Base-by-base conservation (phyloP, 768 basidiomycete genomes). In the Lactifluus subvellereus region DNA sequence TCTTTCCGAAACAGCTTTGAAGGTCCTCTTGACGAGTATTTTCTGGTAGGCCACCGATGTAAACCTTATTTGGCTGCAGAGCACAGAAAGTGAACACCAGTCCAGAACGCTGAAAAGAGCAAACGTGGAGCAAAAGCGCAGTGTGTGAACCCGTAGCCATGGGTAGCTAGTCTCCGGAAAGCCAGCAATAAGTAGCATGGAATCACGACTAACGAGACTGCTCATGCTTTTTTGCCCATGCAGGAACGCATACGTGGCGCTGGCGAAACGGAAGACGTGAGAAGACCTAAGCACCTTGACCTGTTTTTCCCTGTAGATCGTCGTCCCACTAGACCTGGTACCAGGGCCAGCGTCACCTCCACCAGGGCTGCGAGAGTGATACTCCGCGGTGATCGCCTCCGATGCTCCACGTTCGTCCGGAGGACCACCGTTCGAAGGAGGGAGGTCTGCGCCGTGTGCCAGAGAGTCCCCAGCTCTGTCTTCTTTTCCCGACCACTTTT, bases 21-120 rank as follows among this genome's bases (percentile, higher is more conserved):
- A 94, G 76, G 71, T 94, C 91, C 77, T 91, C 89, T 76, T 87
- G 82, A 66, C 88, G 87, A 53, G 91, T 93, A 68, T 91, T 82
- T 76, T 91, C 89, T 66, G 91, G 92, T 64, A 94, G 82, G 67
- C 91, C 90, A 72, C 91, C 91, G 72, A 94, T 85, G 74, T 94
- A 94, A 74, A 94, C 87, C 78, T 94, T 94, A 78, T 91, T 92
- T 78, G 90, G 87, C 90, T 93, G 82, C 78, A 80, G 78, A 79
- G 81, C 80, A 83, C 77, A 84, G 53, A 51, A 80, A 74, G 81
- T 86, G 78, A 86, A 82, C 77, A 76, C 78, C 81, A 71, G 80
- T 73, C 73, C 74, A 77, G 77, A 81, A 77, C 80, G 74, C 77
- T 74, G 74, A 75, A 73, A 69, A 73, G 58, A 50, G 66, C 4